Base-by-base conservation (phyloP, 306 rosid species). In the Gastrolobium villosum region DNA sequence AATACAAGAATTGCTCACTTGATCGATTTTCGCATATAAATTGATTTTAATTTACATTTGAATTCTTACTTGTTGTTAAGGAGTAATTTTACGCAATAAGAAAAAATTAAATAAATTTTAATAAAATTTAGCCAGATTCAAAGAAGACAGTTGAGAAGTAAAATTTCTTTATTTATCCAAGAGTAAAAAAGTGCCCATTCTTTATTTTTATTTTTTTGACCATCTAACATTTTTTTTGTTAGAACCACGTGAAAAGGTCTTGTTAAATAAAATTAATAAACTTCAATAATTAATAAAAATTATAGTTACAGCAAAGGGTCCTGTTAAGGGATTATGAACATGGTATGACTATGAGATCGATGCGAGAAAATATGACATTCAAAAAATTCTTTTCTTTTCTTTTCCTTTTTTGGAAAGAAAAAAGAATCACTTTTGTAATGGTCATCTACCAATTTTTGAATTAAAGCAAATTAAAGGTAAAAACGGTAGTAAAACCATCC, bases 401-500 rank as follows among this genome's bases (percentile, higher is more conserved):
- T 20, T 20, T 20, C 26, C 26, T 20, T 20, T 20, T 20, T 20
- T 20, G 26, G 26, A 20, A 20, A 20, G 26, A 20, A 20, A 20
- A 20, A 20, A 20, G 26, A 20, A 20, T 20, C 32, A 37, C 3
- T 14, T 15, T 71, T 53, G 1, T 6, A 75, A 53, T 0, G 31
- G 53, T 55, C n/a, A 5, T 10, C n/a, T 30, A 44, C 2, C 44
- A 35, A 70, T n/a, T 10, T 76, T 82, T 55, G 77, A 71, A 77
- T 78, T 78, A 77, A 83, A 83, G 86, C 36, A 65, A 15, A 35
- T 6, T 20, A 57, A 83, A 73, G 39, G 34, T 7, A 0, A 61
- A 79, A 74, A 73, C 59, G 77, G 69, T 65, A 40, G 75, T 45
- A 59, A 83, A 79, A 44, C 55, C 3, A 75, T 36, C 31, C 34